Base-by-base conservation (phyloP, 2,329 filamentous ascomycete species). In the Aspergillus tanneri region DNA sequence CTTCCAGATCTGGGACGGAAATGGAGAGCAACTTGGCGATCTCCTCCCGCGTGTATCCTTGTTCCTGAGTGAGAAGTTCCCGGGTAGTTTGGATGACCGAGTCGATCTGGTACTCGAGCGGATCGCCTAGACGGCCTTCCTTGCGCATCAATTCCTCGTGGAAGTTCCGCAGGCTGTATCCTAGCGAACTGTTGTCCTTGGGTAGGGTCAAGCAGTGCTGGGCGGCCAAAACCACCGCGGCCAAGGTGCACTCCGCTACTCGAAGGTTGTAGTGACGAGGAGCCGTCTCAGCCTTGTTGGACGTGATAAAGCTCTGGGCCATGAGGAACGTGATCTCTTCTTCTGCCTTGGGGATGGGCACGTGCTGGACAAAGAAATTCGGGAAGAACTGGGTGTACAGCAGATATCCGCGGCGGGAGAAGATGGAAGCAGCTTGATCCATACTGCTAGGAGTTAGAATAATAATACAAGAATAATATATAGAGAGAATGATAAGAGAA, bases 401-500 rank as follows among this genome's bases (percentile, higher is more conserved):
- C 8, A 93, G 90, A 30, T 87, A 88, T 42, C 89, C 91, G 56
- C 85, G 84, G 61, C 89, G 80, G 0, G 90, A 92, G 72, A 99
- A 93, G 55, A 99, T 92, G 0, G 92, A 97, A 25, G 93, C 93
- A 11, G 90, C 86, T 74, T 99, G 93, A 65, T 99, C 93, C 93
- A 99, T 97, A 47, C 91, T 90, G 53, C 23, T 16, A 6, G 21
- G 18, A 4, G 28, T 56, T 41, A 56, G 49, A 16, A 45, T 24
- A 36, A 37, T n/a, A 16, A 19, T 16, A 23, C 19, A 35, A 36
- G 28, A 27, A n/a, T 10, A 36, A 2, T 30, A 10, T 27, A 7
- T 14, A 18, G 18, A 18, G 12, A 7, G 4, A 30, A 34, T 19
- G 14, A n/a, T n/a, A 34, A 7, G 10, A 34, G 10, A 4, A 23